phyloP scores from a whole-genome alignment of 768 basidiomycete genomes.

The Lactifluus echinatus region DNA sequence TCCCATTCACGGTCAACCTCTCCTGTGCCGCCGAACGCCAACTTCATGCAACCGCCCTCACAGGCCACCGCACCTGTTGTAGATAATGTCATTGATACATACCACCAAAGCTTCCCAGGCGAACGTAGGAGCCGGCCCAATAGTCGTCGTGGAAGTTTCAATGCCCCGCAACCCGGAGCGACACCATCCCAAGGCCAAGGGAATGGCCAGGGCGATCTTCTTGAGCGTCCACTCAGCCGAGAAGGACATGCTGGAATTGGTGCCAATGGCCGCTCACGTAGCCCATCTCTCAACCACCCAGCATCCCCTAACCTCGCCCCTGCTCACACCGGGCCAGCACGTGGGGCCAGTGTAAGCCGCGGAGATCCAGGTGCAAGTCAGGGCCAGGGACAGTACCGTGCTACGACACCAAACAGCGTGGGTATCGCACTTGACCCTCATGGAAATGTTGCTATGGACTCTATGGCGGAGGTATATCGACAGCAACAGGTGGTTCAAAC shows the following conservation, averaged over 20 bases:
- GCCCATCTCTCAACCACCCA: conserved; percentile 38
- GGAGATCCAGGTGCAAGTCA: conserved; percentile 19
- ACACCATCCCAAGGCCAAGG: conserved; percentile 23
- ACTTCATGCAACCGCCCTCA: conserved; percentile 56
- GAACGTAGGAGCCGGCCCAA: conserved; percentile 52
- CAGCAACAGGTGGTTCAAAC: conserved; percentile 21
- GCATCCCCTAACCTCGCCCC: conserved; percentile 49
- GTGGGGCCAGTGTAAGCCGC: conserved; percentile 12
- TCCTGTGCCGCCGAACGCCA: conserved; percentile 64
- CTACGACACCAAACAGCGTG: conserved; percentile 69
- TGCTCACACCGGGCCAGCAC: conserved; percentile 23
- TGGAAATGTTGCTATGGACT: conserved; percentile 75
- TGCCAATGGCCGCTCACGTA: conserved; percentile 55
- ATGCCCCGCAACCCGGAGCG: conserved; percentile 24
- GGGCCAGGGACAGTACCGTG: conserved; percentile 33
- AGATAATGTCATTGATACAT: conserved; percentile 65
- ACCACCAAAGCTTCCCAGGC: conserved; percentile 82
- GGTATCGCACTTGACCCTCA: conserved; percentile 77
- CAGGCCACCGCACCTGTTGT: conserved; percentile 43
- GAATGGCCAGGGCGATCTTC: conserved; percentile 21
- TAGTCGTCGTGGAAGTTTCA: conserved; percentile 26
- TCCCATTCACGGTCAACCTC: conserved; percentile 61
- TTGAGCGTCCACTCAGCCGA: conserved; percentile 47
- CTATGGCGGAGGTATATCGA: conserved; percentile 49
- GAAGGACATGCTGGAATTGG: conserved; percentile 78